Evolutionary conservation across 768 basidiomycete genomes (phyloP).

Genomic region (Leccinum truebloodii): DNA sequence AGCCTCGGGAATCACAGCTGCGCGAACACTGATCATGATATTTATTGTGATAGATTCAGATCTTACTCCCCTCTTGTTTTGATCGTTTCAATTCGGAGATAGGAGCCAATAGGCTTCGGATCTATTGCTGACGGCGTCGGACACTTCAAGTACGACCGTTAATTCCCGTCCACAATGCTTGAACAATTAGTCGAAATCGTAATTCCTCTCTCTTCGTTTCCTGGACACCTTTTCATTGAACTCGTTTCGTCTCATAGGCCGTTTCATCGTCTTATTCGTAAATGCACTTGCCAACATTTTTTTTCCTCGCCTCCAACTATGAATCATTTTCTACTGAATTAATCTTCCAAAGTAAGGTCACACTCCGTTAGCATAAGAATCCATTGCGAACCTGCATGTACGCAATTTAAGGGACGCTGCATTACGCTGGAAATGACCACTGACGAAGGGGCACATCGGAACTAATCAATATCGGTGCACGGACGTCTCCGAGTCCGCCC

Average conservation of each 20-base stretch:
- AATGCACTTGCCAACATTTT: neutral
- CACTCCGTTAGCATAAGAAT: no score
- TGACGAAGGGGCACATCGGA: neutral
- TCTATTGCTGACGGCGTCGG: neutral
- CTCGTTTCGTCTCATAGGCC: constrained; percentile 1
- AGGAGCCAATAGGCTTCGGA: neutral
- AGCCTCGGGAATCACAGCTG: no score
- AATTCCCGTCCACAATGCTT: neutral
- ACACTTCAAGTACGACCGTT: neutral
- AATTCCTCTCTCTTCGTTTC: neutral
- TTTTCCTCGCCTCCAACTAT: neutral
- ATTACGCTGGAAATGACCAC: neutral
- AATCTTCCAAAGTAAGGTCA: neutral
- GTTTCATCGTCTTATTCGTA: constrained; percentile 1
- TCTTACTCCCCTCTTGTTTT: no score
- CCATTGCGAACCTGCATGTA: neutral
- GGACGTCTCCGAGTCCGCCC: no score
- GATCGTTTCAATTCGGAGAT: neutral
- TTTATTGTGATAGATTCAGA: no score
- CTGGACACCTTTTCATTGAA: neutral
- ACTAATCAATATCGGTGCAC: no score
- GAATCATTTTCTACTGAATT: neutral
- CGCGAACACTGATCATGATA: no score
- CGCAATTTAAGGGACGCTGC: neutral
- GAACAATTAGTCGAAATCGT: neutral